phyloP scores from a whole-genome alignment of 768 basidiomycete species.

The Phaeotremella fagi region DNA sequence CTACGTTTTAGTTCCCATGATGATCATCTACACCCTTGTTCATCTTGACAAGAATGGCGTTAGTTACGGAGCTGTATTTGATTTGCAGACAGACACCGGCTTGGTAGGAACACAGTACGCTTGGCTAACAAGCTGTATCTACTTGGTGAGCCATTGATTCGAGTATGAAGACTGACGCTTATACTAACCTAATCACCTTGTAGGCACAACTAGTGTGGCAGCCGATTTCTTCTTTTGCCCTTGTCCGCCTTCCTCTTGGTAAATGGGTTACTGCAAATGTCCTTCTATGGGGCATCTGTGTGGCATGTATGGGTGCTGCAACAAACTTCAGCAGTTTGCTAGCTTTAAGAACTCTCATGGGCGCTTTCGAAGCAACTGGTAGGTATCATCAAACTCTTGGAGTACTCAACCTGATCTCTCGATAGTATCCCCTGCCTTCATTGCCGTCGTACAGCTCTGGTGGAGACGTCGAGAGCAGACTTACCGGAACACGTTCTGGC shows the following conservation, averaged over 20 bases:
- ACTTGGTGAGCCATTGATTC: conserved; percentile 2
- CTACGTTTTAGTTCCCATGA: conserved; percentile 2
- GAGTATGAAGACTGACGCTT: not conserved
- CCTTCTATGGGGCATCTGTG: conserved; percentile 10
- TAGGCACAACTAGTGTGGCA: conserved; percentile 14
- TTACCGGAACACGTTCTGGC: conserved; percentile 15
- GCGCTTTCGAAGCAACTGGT: conserved; percentile 37
- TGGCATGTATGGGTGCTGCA: conserved; percentile 15
- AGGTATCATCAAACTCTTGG: no score
- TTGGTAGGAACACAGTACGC: conserved; percentile 16
- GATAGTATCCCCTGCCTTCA: conserved; percentile 54
- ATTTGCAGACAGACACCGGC: conserved; percentile 18
- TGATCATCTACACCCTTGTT: conserved; percentile 8
- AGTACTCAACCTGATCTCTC: no score
- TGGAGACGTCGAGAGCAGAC: conserved; percentile 23
- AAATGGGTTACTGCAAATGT: conserved; percentile 2
- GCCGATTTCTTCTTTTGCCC: conserved; percentile 14
- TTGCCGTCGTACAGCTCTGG: conserved; percentile 46
- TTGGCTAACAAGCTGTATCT: conserved; percentile 11
- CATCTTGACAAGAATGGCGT: conserved; percentile 16
- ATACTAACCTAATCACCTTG: not conserved
- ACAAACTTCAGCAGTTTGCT: conserved; percentile 16
- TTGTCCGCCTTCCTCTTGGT: conserved; percentile 15
- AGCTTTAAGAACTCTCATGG: conserved; percentile 17
- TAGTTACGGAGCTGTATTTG: conserved; percentile 21